Conservation (phyloP, 805 yeast genomes). For the Candida sithepensis region DNA sequence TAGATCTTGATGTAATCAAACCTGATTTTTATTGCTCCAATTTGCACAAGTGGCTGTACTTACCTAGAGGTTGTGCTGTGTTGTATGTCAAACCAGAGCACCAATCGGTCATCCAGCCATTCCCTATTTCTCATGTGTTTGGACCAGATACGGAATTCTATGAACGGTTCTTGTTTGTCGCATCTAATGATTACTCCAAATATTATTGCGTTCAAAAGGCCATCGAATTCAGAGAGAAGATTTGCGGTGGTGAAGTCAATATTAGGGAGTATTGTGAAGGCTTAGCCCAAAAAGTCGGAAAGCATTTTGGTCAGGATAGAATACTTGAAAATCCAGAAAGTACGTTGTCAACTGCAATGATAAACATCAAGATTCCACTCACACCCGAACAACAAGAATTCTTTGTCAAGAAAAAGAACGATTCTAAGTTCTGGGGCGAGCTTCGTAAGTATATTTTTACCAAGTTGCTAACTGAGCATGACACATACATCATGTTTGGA, state of each 20-base stretch:
- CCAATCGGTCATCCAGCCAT: slow-evolving; percentile 48
- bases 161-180: slow-evolving; percentile 47
- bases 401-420: slow-evolving; percentile 2
- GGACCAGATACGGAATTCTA: slow-evolving; percentile 35
- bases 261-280: slow-evolving; percentile 45
- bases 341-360: slow-evolving; percentile 39
- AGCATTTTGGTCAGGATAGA: slow-evolving; percentile 35
- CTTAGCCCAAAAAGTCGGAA: slow-evolving; percentile 44
- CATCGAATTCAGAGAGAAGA: slow-evolving; percentile 45
- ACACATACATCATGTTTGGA: slow-evolving; percentile 47
- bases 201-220: slow-evolving; percentile 44
- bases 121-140: slow-evolving; percentile 55
- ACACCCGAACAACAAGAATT: slow-evolving; percentile 1
- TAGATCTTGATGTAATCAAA: slow-evolving; percentile 36
- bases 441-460: slow-evolving; percentile 18
- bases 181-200: slow-evolving; percentile 47
- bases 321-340: slow-evolving; percentile 35
- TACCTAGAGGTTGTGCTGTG: slow-evolving; percentile 56
- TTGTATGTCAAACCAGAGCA: slow-evolving; percentile 52
- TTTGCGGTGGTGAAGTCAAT: slow-evolving; percentile 58
- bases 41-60: slow-evolving; percentile 66
- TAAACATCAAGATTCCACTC: slow-evolving; percentile 39
- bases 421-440: slow-evolving; percentile 6
- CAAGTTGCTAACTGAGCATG: slow-evolving; percentile 27
- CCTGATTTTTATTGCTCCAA: slow-evolving; percentile 65